A percentile compares a stretch with the other conserved stretches of the same genome.
phyloP scores from a whole-genome alignment of 805 yeast genomes.

The Starmerella bombi region DNA sequence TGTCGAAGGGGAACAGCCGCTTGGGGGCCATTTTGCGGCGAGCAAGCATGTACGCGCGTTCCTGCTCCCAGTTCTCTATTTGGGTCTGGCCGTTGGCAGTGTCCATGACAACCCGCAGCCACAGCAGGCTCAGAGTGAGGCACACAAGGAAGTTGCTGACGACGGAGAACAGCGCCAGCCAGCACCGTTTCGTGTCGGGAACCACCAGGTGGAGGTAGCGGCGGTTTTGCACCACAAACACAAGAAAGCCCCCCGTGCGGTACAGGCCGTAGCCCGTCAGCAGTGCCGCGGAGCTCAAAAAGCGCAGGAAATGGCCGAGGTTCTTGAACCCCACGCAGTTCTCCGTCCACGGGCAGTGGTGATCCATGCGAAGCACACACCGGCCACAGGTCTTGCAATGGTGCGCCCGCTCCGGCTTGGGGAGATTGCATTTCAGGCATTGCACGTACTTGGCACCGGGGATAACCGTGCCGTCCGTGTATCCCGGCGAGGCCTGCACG shows the following conservation, averaged over 20 bases:
- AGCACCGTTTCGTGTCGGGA: conserved; percentile 34
- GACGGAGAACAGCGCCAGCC: conserved; percentile 40
- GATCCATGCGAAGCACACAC: conserved; percentile 44
- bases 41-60: conserved; percentile 58
- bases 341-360: conserved; percentile 83
- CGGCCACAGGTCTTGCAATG: conserved; percentile 31
- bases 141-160: conserved; percentile 49
- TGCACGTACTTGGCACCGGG: conserved; percentile 11
- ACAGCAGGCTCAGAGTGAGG: conserved; percentile 44
- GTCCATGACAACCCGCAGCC: conserved; percentile 47
- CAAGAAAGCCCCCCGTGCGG: conserved; percentile 22
- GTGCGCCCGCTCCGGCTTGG: conserved; percentile 34
- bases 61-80: conserved; percentile 86
- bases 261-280: conserved; percentile 18
- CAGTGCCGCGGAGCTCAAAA: conserved; percentile 40
- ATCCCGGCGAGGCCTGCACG: conserved; percentile 52
- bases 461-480: conserved; percentile 3
- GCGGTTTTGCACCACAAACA: conserved; percentile 26
- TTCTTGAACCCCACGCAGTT: conserved; percentile 73
- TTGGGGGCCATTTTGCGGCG: conserved; percentile 25
- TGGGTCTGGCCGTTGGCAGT: conserved; percentile 62
- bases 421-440: conserved; percentile 19
- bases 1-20: conserved; percentile 68
- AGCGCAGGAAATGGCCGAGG: conserved; percentile 67
- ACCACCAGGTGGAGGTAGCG: conserved; percentile 45